A percentile compares a stretch with the other conserved stretches of the same genome.
Conservation (phyloP, 169 alveolate species). For the Condylostoma magnum region DNA sequence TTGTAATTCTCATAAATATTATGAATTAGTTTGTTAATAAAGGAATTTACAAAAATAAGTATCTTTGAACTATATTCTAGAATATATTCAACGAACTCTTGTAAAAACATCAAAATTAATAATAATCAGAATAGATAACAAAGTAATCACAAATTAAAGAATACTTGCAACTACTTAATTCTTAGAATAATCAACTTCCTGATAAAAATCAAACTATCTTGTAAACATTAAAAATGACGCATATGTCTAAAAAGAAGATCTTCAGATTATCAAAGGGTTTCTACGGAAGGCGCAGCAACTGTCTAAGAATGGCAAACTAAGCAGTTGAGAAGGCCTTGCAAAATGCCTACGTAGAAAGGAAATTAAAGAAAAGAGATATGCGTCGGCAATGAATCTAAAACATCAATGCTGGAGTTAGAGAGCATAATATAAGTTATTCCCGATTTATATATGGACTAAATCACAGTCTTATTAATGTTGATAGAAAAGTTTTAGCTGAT, state of each 20-base stretch:
- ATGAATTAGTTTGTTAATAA: no score
- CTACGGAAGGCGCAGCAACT: conserved; percentile 49
- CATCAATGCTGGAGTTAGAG: conserved; percentile 67
- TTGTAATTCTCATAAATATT: no score
- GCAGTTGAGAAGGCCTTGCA: conserved; percentile 53
- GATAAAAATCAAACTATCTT: no score
- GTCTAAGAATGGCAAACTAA: conserved; percentile 47
- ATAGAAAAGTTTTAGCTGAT: conserved; percentile 65
- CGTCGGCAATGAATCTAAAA: conserved; percentile 61
- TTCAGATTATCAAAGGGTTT: conserved; percentile 71
- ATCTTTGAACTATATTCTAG: no score
- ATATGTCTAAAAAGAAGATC: conserved; percentile 54
- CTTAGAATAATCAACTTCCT: neutral
- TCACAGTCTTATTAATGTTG: conserved; percentile 54
- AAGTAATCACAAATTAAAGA: no score
- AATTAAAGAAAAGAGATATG: conserved; percentile 56
- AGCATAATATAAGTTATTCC: conserved; percentile 56
- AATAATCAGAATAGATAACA: no score
- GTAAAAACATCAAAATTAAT: no score
- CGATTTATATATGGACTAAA: conserved; percentile 58
- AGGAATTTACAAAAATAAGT: no score
- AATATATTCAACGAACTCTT: no score
- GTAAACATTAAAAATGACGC: conserved; percentile 65
- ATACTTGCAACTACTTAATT: no score
- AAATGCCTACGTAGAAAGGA: conserved; percentile 62